Evolutionary conservation across 208 protist genomes (phyloP), one percentile per base, ranked within the genome.

Genomic region (Spongospora subterranea): DNA sequence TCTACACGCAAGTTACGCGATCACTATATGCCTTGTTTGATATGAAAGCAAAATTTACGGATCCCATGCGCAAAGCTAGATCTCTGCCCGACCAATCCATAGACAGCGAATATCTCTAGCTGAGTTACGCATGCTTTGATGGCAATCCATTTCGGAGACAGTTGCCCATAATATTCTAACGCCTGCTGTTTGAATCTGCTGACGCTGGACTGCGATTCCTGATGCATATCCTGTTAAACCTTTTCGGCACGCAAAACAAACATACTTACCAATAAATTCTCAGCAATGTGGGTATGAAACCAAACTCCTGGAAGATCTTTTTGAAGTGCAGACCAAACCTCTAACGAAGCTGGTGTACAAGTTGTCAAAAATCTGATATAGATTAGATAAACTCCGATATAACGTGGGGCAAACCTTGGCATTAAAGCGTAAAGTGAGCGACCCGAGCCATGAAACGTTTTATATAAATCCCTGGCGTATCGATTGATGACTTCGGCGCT

Each of bases 311-410:
- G 71, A 6, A 82, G 40, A 45, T 82, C 71, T 82, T 35, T 6
- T 6, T 45, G 13, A 82, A 82, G 71, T 45, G 6, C 13, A 6
- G n/a, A 6, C 71, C 71, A 82, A 13, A 35, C 35, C n/a, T 82
- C 71, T 43, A 82, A 45, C 35, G 6, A 6, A 20, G 71, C 71
- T 45, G 71, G 71, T 20, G 71, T 82, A 45, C 11, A 35, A 45
- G 71, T 82, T 13, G 71, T 82, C 71, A 82, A 43, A 82, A 82
- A 82, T n/a, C 71, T 82, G 35, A 6, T 82, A 6, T 82, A 43
- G 17, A 43, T 82, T 43, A 43, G 71, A 35, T 20, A 82, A 39
- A 82, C 13, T 82, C 13, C 17, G 35, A 35, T 17, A 45, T 20
- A 6, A 82, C 6, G n/a, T 45, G 20, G 29, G 54, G 20, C n/a